Conservation (phyloP, 2,329 filamentous ascomycete genomes). For the Elsinoe necatrix region DNA sequence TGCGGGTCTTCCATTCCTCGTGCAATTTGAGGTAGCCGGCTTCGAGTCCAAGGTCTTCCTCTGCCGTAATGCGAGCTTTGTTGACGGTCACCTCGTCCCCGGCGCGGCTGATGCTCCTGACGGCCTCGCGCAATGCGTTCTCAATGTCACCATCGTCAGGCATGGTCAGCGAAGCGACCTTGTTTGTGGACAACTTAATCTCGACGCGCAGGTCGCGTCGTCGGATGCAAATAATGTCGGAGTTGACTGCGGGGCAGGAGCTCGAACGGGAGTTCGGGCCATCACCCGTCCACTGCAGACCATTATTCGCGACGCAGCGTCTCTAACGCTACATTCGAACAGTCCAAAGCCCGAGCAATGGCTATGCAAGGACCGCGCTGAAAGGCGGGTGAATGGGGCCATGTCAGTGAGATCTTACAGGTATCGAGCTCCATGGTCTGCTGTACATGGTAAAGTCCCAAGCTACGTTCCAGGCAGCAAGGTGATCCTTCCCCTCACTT, state of each 20-base stretch:
- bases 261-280: background rate
- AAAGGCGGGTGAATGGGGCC: too few relatives aligned
- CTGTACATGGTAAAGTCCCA: background rate
- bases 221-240: background rate
- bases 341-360: too few relatives aligned
- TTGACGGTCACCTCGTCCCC: constrained; percentile 50
- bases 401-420: too few relatives aligned
- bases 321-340: too few relatives aligned
- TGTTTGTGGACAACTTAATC: background rate
- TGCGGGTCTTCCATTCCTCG: constrained; percentile 46
- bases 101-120: constrained; percentile 33
- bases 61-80: constrained; percentile 45
- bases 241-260: background rate
- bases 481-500: background rate
- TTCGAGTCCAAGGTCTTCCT: constrained; percentile 44
- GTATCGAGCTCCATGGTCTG: too few relatives aligned
- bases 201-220: constrained; percentile 1
- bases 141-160: constrained; percentile 34
- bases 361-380: too few relatives aligned
- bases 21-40: constrained; percentile 49
- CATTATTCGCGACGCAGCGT: background rate
- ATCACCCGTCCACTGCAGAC: background rate
- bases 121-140: constrained; percentile 33
- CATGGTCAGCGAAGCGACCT: constrained; percentile 15
- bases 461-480: background rate